These are phyloP conservation scores for Acacia melanoxylon DNA, from an alignment of 306 rosid species.

Conservation along the genomic window DNA sequence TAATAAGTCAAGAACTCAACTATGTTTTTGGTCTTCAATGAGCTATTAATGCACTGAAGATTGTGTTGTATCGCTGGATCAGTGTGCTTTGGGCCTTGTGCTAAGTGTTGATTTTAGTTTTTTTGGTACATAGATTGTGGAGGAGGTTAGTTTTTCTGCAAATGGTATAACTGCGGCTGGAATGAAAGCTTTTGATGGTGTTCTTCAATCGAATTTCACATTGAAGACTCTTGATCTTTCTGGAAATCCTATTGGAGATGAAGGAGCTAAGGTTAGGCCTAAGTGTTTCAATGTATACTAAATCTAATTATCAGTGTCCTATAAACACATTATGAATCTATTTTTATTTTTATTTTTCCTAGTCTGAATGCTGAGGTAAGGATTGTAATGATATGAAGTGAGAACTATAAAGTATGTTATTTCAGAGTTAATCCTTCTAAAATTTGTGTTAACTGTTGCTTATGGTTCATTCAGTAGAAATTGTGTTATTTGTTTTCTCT, in stretches of 20 bases:
- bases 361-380: background rate
- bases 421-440: background rate
- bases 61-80: slow-evolving; percentile 1
- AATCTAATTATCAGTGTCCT: background rate
- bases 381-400: background rate
- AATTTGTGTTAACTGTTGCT: background rate
- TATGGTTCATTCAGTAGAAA: background rate
- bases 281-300: slow-evolving; percentile 18
- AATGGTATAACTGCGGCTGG: slow-evolving; percentile 96
- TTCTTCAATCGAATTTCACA: slow-evolving; percentile 85
- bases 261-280: slow-evolving; percentile 76
- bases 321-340: background rate
- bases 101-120: background rate
- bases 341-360: background rate
- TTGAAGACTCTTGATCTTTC: slow-evolving; percentile 91
- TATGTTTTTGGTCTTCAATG: background rate
- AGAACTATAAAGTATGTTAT: background rate
- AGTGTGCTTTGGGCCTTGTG: slow-evolving; percentile 25
- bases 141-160: slow-evolving; percentile 94
- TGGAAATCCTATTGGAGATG: slow-evolving; percentile 95
- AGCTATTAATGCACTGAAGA: slow-evolving; percentile 21
- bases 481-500: background rate
- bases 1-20: background rate
- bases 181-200: slow-evolving; percentile 89
- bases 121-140: slow-evolving; percentile 58